Evolutionary conservation across 106 monocot species (phyloP).

Genomic region (Narthecium ossifragum): DNA sequence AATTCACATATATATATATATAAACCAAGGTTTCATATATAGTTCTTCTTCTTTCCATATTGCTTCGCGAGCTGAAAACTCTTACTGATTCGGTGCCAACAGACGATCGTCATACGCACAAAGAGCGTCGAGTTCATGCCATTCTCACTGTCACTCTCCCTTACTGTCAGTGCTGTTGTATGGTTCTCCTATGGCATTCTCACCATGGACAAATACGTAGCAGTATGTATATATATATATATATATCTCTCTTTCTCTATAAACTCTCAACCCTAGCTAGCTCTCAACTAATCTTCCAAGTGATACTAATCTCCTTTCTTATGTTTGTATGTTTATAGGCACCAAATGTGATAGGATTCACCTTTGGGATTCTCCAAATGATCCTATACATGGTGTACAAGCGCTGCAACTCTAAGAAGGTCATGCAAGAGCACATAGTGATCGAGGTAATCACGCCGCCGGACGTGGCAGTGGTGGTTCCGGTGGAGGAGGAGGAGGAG

Average conservation of each 20-base stretch:
- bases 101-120: conserved; percentile 53
- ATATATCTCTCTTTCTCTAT: no score
- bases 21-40: background rate
- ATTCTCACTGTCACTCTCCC: conserved; percentile 28
- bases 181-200: conserved; percentile 33
- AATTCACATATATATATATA: background rate
- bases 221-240: conserved; percentile 9
- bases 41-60: background rate
- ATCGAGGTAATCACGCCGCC: no score
- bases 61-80: background rate
- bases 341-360: conserved; percentile 61
- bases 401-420: conserved; percentile 4
- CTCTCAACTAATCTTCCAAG: no score
- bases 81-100: background rate
- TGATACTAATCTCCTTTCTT: no score
- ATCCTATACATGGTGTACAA: conserved; percentile 46
- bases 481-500: no score
- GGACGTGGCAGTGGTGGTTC: no score
- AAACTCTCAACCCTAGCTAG: background rate
- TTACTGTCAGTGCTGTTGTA: conserved; percentile 29
- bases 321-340: conserved; percentile 12
- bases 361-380: conserved; percentile 61
- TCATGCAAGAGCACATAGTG: background rate
- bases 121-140: conserved; percentile 76
- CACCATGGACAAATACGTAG: conserved; percentile 27